Percentiles rank a stretch among this genome's conserved stretches.
Evolutionary conservation across 306 rosid genomes (phyloP).

Genomic region (Morella rubra): DNA sequence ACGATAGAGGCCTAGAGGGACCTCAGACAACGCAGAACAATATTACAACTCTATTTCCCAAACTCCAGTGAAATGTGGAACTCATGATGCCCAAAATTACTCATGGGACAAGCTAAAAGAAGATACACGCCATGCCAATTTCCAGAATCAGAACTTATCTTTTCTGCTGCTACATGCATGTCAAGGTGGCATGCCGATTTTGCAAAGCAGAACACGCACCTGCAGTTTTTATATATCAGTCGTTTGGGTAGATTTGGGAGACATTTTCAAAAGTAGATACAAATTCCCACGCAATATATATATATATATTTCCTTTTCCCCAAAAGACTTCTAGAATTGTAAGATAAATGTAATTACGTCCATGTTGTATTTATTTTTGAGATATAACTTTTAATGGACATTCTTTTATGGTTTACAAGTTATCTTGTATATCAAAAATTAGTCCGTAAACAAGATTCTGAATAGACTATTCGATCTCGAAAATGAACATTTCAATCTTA

Average conservation of each 20-base stretch:
- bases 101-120: background rate
- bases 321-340: too few relatives aligned
- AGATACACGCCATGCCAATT: background rate
- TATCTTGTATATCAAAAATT: too few relatives aligned
- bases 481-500: too few relatives aligned
- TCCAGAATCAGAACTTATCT: constrained; percentile 31
- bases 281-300: constrained; percentile 41
- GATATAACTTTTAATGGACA: too few relatives aligned
- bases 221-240: constrained; percentile 26
- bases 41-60: background rate
- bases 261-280: constrained; percentile 53
- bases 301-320: too few relatives aligned
- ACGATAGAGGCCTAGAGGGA: background rate
- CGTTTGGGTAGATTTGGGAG: constrained; percentile 40
- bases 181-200: constrained; percentile 48
- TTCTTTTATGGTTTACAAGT: too few relatives aligned
- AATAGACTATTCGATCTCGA: too few relatives aligned
- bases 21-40: too few relatives aligned
- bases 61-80: constrained; percentile 12
- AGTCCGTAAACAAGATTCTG: too few relatives aligned
- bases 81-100: background rate
- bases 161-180: constrained; percentile 92
- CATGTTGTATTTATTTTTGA: too few relatives aligned
- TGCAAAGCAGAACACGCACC: constrained; percentile 38
- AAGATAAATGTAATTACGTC: too few relatives aligned